A percentile compares a stretch with the other conserved stretches of the same genome.
These are phyloP conservation scores for Dentiscutata heterogama DNA, from an alignment of 371 early-diverging fungal genomes.

Conservation along the genomic window DNA sequence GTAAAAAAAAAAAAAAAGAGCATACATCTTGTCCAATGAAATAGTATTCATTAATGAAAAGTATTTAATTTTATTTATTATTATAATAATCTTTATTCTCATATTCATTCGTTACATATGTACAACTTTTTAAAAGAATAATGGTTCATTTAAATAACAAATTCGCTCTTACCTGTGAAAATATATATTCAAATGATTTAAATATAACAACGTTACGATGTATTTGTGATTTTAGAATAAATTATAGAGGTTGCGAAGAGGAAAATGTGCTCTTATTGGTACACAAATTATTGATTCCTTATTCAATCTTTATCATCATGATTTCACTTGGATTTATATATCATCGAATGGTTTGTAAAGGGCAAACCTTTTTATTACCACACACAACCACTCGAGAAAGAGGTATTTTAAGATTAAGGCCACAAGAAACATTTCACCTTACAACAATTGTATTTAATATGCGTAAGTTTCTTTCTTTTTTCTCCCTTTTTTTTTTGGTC, in stretches of 20 bases:
- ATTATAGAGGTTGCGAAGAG: slow-evolving; percentile 32
- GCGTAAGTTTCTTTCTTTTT: neutral
- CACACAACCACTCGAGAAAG: slow-evolving; percentile 30
- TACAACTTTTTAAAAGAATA: no score
- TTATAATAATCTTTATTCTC: no score
- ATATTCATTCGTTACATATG: no score
- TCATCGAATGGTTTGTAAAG: slow-evolving; percentile 14
- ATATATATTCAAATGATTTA: no score
- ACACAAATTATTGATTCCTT: slow-evolving; percentile 16
- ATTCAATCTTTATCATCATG: neutral
- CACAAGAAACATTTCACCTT: neutral
- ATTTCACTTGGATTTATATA: neutral
- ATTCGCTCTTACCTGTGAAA: no score
- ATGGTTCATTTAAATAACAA: no score
- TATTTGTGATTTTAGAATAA: slow-evolving; percentile 39
- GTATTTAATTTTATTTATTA: no score
- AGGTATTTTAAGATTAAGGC: slow-evolving; percentile 30
- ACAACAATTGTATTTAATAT: slow-evolving; percentile 2
- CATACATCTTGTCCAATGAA: no score
- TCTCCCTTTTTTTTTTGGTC: no score
- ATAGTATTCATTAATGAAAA: no score
- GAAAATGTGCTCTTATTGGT: neutral
- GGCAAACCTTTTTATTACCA: slow-evolving; percentile 27
- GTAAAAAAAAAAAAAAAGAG: no score
- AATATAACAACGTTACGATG: neutral